These are phyloP conservation scores for Protea cynaroides DNA, from an alignment of 164 flowering plant genomes.

Conservation along the genomic window DNA sequence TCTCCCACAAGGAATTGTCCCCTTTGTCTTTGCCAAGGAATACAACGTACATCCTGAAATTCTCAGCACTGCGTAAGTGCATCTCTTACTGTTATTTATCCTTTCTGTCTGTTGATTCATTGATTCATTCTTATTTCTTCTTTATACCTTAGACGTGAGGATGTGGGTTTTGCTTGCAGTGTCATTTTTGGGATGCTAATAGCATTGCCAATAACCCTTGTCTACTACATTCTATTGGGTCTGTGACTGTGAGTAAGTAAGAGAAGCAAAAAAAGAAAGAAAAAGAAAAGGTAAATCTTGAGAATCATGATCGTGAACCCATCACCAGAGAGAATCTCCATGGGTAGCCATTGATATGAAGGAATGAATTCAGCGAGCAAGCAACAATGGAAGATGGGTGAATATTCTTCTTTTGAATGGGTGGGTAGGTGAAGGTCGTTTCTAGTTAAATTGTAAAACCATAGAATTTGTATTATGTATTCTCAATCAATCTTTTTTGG, in stretches of 20 bases:
- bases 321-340: no score
- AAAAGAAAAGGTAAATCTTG: no score
- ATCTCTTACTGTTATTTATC: not conserved
- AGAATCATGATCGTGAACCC: no score
- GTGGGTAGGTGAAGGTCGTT: not conserved
- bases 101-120: not conserved
- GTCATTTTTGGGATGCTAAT: not conserved
- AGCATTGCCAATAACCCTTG: not conserved
- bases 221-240: not conserved
- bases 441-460: not conserved
- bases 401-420: not conserved
- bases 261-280: no score
- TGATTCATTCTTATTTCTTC: not conserved
- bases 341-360: not conserved
- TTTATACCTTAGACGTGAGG: not conserved
- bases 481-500: not conserved
- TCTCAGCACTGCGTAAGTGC: not conserved
- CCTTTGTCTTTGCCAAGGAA: slow-evolving; percentile 10
- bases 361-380: not conserved
- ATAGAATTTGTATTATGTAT: not conserved
- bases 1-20: slow-evolving; percentile 20
- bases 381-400: not conserved
- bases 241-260: not conserved
- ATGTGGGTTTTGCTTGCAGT: not conserved
- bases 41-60: not conserved